phyloP scores from a whole-genome alignment of 2,329 filamentous ascomycete species.

The Arthroderma sp. region DNA sequence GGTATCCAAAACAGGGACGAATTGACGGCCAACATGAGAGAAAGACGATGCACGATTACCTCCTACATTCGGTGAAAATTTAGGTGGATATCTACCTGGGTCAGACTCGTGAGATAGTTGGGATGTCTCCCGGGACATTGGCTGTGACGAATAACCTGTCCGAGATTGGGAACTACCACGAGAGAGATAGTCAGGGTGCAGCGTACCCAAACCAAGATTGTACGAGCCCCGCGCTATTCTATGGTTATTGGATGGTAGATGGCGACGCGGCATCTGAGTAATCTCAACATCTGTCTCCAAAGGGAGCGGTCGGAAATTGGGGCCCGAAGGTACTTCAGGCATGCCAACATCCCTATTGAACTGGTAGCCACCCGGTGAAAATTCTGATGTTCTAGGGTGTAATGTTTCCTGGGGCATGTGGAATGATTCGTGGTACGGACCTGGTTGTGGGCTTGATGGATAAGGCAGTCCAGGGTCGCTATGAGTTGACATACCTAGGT shows the following conservation, averaged over 20 bases:
- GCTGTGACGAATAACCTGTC: constrained; percentile 16
- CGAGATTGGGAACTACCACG: constrained; percentile 7
- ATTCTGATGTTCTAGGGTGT: background rate
- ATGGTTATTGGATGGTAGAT: constrained; percentile 7
- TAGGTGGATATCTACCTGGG: constrained; percentile 2
- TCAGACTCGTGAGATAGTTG: constrained; percentile 14
- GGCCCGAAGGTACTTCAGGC: background rate
- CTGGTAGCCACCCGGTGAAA: background rate
- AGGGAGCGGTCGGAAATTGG: constrained; percentile 15
- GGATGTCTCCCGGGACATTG: constrained; percentile 18
- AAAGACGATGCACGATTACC: constrained; percentile 3
- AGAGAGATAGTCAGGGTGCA: constrained; percentile 2
- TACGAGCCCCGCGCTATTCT: background rate
- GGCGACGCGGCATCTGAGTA: constrained; percentile 15
- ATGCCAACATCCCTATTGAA: background rate
- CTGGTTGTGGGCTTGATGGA: background rate
- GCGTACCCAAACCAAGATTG: background rate
- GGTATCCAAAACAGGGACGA: constrained; percentile 3
- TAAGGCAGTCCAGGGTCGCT: constrained; percentile 7
- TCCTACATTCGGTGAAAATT: constrained; percentile 4
- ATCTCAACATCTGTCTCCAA: constrained; percentile 24
- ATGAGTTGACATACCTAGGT: constrained; percentile 6
- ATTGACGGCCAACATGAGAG: background rate
- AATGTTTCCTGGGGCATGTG: too few species aligned
- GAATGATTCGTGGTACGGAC: background rate